Evolutionary conservation across 805 yeast genomes (phyloP).

Genomic region (Hanseniaspora osmophila): DNA sequence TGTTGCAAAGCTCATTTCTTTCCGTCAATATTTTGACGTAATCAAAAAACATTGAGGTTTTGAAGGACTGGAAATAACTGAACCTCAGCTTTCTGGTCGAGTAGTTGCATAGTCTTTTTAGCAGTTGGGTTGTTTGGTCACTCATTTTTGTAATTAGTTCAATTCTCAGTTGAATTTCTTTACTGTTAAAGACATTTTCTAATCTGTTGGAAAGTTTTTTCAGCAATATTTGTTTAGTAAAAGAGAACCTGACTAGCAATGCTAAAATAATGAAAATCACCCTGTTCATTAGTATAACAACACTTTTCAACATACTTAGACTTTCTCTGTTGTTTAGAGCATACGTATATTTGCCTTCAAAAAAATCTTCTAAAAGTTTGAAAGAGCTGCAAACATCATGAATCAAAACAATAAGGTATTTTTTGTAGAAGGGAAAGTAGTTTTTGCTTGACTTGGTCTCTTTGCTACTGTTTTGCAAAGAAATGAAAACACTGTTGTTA

Average conservation of each 20-base stretch:
- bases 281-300: not conserved
- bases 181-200: not conserved
- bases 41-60: conserved; percentile 4
- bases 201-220: not conserved
- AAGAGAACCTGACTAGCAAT: conserved; percentile 1
- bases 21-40: conserved; percentile 1
- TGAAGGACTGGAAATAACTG: conserved; percentile 3
- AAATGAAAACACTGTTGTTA: not conserved
- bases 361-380: not conserved
- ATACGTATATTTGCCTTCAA: not conserved
- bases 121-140: not conserved
- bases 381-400: not conserved
- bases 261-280: conserved; percentile 1
- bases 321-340: not conserved
- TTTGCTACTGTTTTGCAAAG: not conserved
- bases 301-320: not conserved
- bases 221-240: not conserved
- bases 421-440: not conserved
- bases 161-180: conserved; percentile 1
- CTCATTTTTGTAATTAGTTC: conserved; percentile 2
- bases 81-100: conserved; percentile 2
- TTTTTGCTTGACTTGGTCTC: not conserved
- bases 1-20: conserved; percentile 2
- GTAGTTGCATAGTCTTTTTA: not conserved
- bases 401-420: not conserved